Evolutionary conservation across 1,284 basidiomycete genomes (phyloP), one percentile per base, ranked within the genome.

Genomic region (Ganoderma meredithae): DNA sequence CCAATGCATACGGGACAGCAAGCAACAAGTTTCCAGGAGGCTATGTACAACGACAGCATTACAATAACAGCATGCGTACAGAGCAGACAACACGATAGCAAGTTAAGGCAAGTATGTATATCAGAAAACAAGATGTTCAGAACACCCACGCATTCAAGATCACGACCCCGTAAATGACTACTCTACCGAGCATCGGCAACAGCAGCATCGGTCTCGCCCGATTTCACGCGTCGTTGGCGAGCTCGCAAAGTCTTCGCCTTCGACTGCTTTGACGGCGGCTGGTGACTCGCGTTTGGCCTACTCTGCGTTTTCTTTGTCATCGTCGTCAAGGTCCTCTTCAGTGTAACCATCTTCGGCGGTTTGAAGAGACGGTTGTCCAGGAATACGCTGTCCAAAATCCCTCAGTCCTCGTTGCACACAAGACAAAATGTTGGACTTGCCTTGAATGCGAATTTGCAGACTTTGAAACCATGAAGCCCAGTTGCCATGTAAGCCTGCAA

Each of bases 381-480:
- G 81, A 56, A 93, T 72, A 63, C 92, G 86, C 91, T 93, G 55
- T n/a, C 39, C 36, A 8, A 13, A 2, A 5, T 41, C n/a, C 22
- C 19, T 60, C 39, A 60, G 58, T n/a, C 3, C 58, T 25, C 22
- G 58, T 22, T 15, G 22, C 19, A 2, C 39, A 64, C 39, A 69
- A 25, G 60, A 63, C 36, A 9, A 56, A 22, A 22, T 62, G 49
- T 19, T 31, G 19, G 12, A 72, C 83, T 67, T 63, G 93, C 93
- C 81, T 91, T 89, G 76, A 95, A 90, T 0, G 89, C 87, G 72
- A 85, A 94, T 77, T 94, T 95, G 83, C 94, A 95, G 41, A 95
- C 92, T 27, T 88, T 80, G 74, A 84, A 90, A 0, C 92, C 90
- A 17, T 87, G 81, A 0, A 83, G 76, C 68, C 58, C 58, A 13